Evolutionary conservation across 768 basidiomycete species (phyloP), one percentile per base, ranked within the genome.

Genomic region (Naganishia randhawae): DNA sequence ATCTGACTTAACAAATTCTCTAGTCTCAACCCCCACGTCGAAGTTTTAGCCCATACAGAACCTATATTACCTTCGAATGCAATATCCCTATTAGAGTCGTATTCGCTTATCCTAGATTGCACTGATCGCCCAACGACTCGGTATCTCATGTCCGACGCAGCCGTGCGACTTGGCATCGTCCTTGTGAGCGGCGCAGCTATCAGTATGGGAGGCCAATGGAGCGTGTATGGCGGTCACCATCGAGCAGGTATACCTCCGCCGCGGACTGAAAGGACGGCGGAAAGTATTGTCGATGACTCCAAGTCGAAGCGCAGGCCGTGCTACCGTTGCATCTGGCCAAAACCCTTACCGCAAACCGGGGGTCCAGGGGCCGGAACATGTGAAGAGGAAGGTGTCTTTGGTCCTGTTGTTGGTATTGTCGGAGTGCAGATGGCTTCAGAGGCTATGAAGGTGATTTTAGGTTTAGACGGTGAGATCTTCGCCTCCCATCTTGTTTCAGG

Each of bases 121-220:
- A 96, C 93, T 4, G 94, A 97, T 81, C 95, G 96, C 71, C 86
- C 88, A 1, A 86, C 89, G 1, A 93, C 92, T 0, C 88, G 96
- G 6, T 98, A 98, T 80, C 85, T 98, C 22, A 84, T 99, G 63
- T 93, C 91, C 29, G 94, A 98, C 77, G 85, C 86, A 0, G 86
- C 89, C 17, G 89, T 92, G 42, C 82, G 81, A 0, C 84, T 93
- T 1, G 80, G 82, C n/a, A 90, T 87, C 53, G 89, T 91, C 16
- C 87, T 98, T 42, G 88, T 98, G 41, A 91, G 90, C 67, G 95
- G 95, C 9, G 96, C 94, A 1, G 96, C 96, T 0, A 91, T 83
- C 17, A 73, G 81, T 1, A 72, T 77, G 10, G 80, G 80, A 11
- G 82, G 82, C 0, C 80, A 81, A 65, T 77, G 81, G 73, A 78